Base-by-base conservation (phyloP, 139 green algal species). In the Chlamydomonas incerta region DNA sequence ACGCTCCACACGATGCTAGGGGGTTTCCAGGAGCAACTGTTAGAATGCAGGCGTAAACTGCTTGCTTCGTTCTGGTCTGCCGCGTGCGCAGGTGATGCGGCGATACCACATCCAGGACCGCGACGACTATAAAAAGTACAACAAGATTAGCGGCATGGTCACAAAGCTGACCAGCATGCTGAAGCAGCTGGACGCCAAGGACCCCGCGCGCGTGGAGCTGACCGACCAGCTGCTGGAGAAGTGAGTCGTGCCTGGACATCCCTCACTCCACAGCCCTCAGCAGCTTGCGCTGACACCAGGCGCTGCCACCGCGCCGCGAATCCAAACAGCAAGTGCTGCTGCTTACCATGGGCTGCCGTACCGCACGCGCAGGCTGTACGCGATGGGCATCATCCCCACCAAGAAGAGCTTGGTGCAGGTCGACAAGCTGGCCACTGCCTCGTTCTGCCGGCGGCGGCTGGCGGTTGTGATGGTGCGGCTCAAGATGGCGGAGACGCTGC, bases 71-170 rank as follows among this genome's bases (percentile, higher is more conserved):
- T n/a, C n/a, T n/a, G n/a, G n/a, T n/a, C n/a, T n/a, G n/a, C n/a
- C n/a, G n/a, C n/a, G n/a, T n/a, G 11, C 71, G 13, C 92, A 99
- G 95, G 94, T 98, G 1, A 98, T 99, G 92, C 95, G 96, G 2
- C 87, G 96, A 29, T 99, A 99, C 87, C 97, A 99, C 90, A 97
- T 99, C 62, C 95, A 97, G 69, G 91, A 99, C 82, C 91, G 98
- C 3, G 98, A 99, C 80, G 98, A 99, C 86, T 99, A 99, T 94
- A 98, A 96, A 66, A 97, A 97, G 86, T 98, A 98, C 87, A 98
- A 98, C 88, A 95, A 96, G 72, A 87, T 98, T 23, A 94, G 89
- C 62, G 97, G 97, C 50, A 94, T 97, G 88, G 88, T 99, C 14
- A 98, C 95, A 33, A 98, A 97, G 88, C 88, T 98, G 21, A 93